Evolutionary conservation across 495 filamentous ascomycete species (phyloP), one percentile per base, ranked within the genome.

Genomic region (Aspergillus kassunensis): DNA sequence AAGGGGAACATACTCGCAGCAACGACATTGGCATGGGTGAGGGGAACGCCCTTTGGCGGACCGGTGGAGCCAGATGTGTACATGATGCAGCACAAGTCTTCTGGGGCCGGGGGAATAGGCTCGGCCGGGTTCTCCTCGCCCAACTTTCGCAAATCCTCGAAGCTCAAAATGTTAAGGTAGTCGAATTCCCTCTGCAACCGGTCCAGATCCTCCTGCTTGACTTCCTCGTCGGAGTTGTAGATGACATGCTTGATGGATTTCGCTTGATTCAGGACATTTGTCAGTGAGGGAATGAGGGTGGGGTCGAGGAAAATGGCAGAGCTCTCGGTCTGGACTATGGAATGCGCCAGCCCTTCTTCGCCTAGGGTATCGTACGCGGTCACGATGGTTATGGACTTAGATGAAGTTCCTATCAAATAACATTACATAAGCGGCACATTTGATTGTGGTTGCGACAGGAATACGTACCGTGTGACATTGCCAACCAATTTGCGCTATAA

Each of bases 1-100:
- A 3, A 1, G 23, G 13, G 23, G 18, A 31, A 74, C 85, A 70
- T 77, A 89, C 88, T 84, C 43, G 92, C 86, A 57, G 89, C 92
- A 60, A 98, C 77, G 16, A 98, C 89, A 61, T 91, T 88, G 48
- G 74, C 87, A 67, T 98, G 93, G 60, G 85, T 93, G 57, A 98
- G 70, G 25, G 90, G 84, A 23, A 98, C 93, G 70, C 93, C 93
- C 79, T 97, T 98, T 30, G 93, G 93, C 0, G 91, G 82, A 43
- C 93, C 93, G 4, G 93, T 98, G n/a, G 92, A 96, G 36, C 93
- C 93, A 25, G 93, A 97, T 2, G 93, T 98, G 76, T 97, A 98
- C 93, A 98, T 98, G 68, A 98, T 95, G 66, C 93, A 96, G 79
- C 88, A 93, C 11, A 98, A 81, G 65, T 96, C 92, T 43, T 96